These are phyloP conservation scores for Fusarium sp. DNA, from an alignment of 2,329 filamentous ascomycete species.

Conservation along the genomic window DNA sequence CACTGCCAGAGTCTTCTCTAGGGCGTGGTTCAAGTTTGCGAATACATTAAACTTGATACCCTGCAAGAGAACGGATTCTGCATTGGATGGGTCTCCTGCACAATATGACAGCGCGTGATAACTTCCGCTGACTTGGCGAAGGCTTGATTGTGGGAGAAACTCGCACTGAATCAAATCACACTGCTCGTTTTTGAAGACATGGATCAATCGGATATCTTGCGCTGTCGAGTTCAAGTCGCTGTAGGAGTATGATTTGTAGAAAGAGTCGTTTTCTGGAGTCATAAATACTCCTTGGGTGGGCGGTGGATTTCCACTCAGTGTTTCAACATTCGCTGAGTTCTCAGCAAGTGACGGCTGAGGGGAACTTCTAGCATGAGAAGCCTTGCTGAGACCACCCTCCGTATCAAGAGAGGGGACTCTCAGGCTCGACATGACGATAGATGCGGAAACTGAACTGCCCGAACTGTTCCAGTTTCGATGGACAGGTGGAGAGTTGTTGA, in stretches of 20 bases:
- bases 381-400: too few relatives aligned
- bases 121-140: not conserved
- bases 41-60: not conserved
- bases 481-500: not conserved
- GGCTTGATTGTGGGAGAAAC: not conserved
- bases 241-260: not conserved
- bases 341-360: too few relatives aligned
- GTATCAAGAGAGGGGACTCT: too few relatives aligned
- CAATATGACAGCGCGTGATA: not conserved
- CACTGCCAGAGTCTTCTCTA: not conserved
- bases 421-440: not conserved
- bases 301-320: not conserved
- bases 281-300: not conserved
- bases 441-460: not conserved
- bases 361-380: too few relatives aligned
- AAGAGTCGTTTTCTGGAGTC: not conserved
- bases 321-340: not conserved
- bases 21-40: not conserved
- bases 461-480: not conserved
- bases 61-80: not conserved
- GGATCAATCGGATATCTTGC: not conserved
- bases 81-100: not conserved
- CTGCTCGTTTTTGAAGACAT: not conserved
- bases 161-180: not conserved
- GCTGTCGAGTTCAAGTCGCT: not conserved